Conservation (phyloP, 352 stramenopile genomes). For the Saprolegnia diclina region DNA sequence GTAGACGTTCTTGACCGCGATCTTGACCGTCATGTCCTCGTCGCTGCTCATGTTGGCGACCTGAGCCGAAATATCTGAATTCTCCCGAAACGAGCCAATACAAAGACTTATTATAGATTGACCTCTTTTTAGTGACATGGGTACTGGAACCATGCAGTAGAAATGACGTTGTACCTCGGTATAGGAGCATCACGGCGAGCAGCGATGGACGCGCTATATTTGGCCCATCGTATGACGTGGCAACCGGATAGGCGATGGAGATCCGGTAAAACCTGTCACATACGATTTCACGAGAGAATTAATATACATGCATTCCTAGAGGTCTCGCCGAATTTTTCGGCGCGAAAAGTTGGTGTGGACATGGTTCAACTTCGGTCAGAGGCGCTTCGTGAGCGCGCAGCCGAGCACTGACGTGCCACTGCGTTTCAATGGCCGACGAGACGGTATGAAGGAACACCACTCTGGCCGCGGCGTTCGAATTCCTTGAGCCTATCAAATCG, state of each 20-base stretch:
- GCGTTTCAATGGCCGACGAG: too few relatives aligned
- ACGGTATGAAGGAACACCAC: too few relatives aligned
- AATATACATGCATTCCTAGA: not conserved
- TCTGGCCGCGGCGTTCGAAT: too few relatives aligned
- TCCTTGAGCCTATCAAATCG: too few relatives aligned
- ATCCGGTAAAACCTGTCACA: not conserved
- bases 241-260: not conserved
- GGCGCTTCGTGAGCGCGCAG: too few relatives aligned
- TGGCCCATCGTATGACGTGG: slow-evolving; percentile 18
- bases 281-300: not conserved
- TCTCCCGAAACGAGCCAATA: slow-evolving; percentile 1
- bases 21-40: slow-evolving; percentile 35
- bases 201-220: not conserved
- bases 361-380: not conserved
- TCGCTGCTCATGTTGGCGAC: not conserved
- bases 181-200: not conserved
- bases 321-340: not conserved
- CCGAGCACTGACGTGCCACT: too few relatives aligned
- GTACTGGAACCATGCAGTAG: not conserved
- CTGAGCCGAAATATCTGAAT: slow-evolving; percentile 10
- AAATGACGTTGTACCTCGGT: slow-evolving; percentile 3
- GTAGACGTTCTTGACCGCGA: slow-evolving; percentile 82
- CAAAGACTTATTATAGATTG: slow-evolving; percentile 2
- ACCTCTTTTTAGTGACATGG: slow-evolving; percentile 8
- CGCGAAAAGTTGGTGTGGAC: not conserved